phyloP scores from a whole-genome alignment of 1,284 basidiomycete genomes.

The Thelephora terrestris region DNA sequence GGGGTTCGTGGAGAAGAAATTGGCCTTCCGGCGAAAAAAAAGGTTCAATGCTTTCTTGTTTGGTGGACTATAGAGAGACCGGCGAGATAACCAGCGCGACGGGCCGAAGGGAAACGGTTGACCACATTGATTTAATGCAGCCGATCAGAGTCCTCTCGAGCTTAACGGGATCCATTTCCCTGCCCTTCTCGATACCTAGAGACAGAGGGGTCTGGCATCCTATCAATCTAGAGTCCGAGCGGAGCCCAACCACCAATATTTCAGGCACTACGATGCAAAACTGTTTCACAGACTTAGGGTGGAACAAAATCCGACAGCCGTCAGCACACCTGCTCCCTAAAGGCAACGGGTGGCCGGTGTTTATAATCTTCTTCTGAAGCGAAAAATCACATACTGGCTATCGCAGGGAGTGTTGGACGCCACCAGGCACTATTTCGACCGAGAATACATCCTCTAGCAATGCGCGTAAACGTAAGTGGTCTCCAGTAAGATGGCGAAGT shows the following conservation, averaged over 20 bases:
- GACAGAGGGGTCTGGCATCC: slow-evolving; percentile 29
- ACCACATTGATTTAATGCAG: neutral
- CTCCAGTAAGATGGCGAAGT: neutral
- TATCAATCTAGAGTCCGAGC: slow-evolving; percentile 46
- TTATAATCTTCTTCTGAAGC: slow-evolving; percentile 54
- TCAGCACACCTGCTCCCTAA: too few species aligned
- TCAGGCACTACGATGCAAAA: slow-evolving; percentile 46
- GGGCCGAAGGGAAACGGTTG: too few species aligned
- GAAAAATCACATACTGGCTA: slow-evolving; percentile 4
- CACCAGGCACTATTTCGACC: slow-evolving; percentile 49
- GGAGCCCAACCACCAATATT: slow-evolving; percentile 54
- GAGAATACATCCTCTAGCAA: slow-evolving; percentile 50
- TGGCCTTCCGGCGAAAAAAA: slow-evolving; percentile 50
- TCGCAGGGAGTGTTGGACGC: slow-evolving; percentile 58
- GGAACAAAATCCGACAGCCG: slow-evolving; percentile 46
- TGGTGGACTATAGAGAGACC: slow-evolving; percentile 30
- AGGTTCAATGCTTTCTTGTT: slow-evolving; percentile 46
- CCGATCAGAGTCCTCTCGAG: neutral
- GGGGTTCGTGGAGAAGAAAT: slow-evolving; percentile 64
- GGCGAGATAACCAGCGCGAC: too few species aligned
- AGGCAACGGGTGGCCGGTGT: slow-evolving; percentile 53
- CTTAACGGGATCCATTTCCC: too few species aligned
- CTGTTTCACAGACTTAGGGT: slow-evolving; percentile 34
- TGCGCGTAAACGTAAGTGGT: slow-evolving; percentile 40
- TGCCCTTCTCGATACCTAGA: slow-evolving; percentile 1